Base-by-base conservation (phyloP, 163 green algal species). In the Smithsoniella earleae region DNA sequence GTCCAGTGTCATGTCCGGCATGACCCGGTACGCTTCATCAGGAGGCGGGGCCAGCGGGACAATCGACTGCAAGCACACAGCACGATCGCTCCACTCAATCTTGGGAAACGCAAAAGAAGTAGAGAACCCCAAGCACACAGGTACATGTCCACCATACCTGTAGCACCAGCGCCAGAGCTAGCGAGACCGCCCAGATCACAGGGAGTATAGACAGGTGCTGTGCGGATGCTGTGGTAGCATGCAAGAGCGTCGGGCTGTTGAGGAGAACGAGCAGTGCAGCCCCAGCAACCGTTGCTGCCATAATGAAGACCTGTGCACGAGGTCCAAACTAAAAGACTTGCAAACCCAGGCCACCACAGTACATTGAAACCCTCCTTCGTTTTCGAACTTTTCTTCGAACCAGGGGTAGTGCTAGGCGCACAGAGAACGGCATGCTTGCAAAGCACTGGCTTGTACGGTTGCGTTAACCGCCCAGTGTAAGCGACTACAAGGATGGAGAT, bases 1-100 rank as follows among this genome's bases (percentile, higher is more conserved):
- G 54, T 78, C 73, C 1, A 81, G 34, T 8, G 63, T 74, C n/a
- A 76, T 75, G 72, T 96, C 89, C 0, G 89, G 88, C 81, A 88
- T 90, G 5, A 95, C 81, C 8, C 87, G 82, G 76, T 66, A 46
- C 5, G 79, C 76, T 8, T 81, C 76, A 1, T 28, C 13, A 0
- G 80, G 76, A 37, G 87, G 73, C 40, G 80, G 73, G 34, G 87
- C 83, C 72, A 91, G 66, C 0, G 76, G 72, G 40, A 82, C 25
- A 5, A 36, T 40, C 25, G 25, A 16, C 58, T 69, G 58, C 58
- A 69, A n/a, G 58, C 10, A 13, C 40, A 13, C 10, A 49, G 40
- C 40, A 49, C 40, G 40, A 49, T 13, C 40, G 40, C 40, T 49
- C 10, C 40, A 13, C 40, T 49, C 40, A 49, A 49, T 49, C 40